These are phyloP conservation scores for Golubevia sp. DNA, from an alignment of 1,284 basidiomycete genomes.

Conservation along the genomic window DNA sequence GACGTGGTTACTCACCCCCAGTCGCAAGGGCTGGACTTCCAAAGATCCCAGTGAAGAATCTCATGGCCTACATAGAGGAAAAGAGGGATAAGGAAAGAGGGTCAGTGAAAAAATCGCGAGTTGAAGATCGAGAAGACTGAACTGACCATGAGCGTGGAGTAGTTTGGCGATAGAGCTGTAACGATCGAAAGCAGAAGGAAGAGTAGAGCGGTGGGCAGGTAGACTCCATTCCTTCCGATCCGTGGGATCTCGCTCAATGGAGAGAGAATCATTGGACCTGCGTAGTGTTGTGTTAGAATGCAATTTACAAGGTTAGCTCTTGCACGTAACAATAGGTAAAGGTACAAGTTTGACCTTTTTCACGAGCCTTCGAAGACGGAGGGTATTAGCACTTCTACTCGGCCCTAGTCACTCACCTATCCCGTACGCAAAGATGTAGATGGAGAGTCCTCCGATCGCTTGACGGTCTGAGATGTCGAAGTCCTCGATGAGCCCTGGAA, in stretches of 20 bases:
- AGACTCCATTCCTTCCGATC: slow-evolving; percentile 22
- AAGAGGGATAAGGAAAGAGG: too few species aligned
- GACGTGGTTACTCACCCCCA: slow-evolving; percentile 24
- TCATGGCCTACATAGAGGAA: slow-evolving; percentile 53
- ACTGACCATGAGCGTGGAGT: slow-evolving; percentile 50
- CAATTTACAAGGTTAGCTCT: too few species aligned
- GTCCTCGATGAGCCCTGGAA: slow-evolving; percentile 19
- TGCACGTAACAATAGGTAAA: too few species aligned
- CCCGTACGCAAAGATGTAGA: slow-evolving; percentile 34
- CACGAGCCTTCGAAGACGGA: too few species aligned
- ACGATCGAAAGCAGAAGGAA: slow-evolving; percentile 60
- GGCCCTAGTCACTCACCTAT: too few species aligned
- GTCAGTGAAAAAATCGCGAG: too few species aligned
- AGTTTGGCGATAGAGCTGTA: slow-evolving; percentile 53
- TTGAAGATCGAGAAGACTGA: too few species aligned
- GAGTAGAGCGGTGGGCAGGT: slow-evolving; percentile 55
- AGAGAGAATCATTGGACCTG: slow-evolving; percentile 26
- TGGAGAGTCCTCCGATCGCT: slow-evolving; percentile 18
- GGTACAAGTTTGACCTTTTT: too few species aligned
- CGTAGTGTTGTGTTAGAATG: too few species aligned
- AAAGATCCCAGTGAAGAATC: slow-evolving; percentile 62
- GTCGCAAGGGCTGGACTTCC: slow-evolving; percentile 59
- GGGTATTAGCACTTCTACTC: too few species aligned
- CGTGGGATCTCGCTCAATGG: slow-evolving; percentile 34
- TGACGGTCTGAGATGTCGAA: slow-evolving; percentile 10